phyloP scores from a whole-genome alignment of 2,329 filamentous ascomycete genomes.

The Metarhizium humberi region DNA sequence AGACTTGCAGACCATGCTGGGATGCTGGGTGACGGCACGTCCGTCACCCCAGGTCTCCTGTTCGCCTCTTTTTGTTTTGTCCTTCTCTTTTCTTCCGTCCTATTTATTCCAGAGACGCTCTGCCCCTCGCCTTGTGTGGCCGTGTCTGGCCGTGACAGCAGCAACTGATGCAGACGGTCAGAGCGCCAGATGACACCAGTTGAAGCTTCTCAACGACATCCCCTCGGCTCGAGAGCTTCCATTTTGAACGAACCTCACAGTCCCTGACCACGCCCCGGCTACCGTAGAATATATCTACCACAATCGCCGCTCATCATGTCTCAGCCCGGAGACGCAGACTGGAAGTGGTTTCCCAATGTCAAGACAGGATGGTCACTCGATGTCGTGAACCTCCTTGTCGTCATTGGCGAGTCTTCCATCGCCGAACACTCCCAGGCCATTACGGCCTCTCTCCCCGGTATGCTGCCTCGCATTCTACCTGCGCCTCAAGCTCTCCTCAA shows the following conservation, averaged over 20 bases:
- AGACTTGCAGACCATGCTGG: too few species aligned
- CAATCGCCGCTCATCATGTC: constrained; percentile 12
- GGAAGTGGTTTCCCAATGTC: constrained; percentile 35
- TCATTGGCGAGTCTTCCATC: constrained; percentile 52
- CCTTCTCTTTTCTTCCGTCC: not conserved
- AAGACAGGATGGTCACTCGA: constrained; percentile 44
- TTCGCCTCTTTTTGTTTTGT: too few species aligned
- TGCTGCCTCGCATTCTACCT: constrained; percentile 51
- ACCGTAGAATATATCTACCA: too few species aligned
- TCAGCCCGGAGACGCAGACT: constrained; percentile 14
- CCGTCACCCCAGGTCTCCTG: too few species aligned
- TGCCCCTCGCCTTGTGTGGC: too few species aligned
- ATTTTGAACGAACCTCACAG: too few species aligned
- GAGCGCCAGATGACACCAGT: too few species aligned
- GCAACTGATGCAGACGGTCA: not conserved
- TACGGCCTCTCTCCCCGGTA: constrained; percentile 47
- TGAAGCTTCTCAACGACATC: too few species aligned
- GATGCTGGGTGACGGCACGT: too few species aligned
- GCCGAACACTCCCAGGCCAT: constrained; percentile 48
- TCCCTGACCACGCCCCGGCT: too few species aligned
- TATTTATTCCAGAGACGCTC: not conserved
- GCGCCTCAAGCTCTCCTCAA: constrained; percentile 55
- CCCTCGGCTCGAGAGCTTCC: too few species aligned
- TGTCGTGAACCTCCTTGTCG: constrained; percentile 52
- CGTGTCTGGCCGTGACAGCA: too few species aligned